Evolutionary conservation across 108 stramenopile species (phyloP), one percentile per base, ranked within the genome.

Genomic region (Discostella stelligeroides): DNA sequence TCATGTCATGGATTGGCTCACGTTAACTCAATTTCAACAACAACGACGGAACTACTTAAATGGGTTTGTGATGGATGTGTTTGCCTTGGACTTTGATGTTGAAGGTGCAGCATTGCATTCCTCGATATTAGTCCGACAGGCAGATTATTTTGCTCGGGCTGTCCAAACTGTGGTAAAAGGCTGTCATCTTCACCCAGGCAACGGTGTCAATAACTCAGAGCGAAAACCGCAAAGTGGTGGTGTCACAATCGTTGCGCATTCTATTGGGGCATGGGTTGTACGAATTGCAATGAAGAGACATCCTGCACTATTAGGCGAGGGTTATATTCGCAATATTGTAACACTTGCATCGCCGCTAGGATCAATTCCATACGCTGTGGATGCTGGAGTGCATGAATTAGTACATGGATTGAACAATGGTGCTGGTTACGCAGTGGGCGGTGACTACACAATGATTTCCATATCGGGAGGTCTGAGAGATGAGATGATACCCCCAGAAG

Each of bases 381-480:
- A 91, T 71, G 47, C 76, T 18, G 66, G 84, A 18, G 80, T 91
- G 20, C 69, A 70, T 41, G 57, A 81, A 12, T 27, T 85, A n/a
- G 64, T 67, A 23, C 38, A 54, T 11, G 34, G 72, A 15, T 21
- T 82, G 28, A 66, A 82, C 45, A 45, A 81, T 23, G 45, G 37
- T 54, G 43, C 24, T 58, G 23, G 40, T 15, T 20, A 51, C 25
- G 30, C 21, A 29, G 8, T 17, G 15, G 28, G 73, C 38, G 40
- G 27, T 25, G 48, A 82, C 46, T 63, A 58, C 11, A 54, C 57
- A 27, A 38, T 57, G 29, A 72, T 91, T 20, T 88, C 92, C 8
- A 81, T 94, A 7, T 89, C 87, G 1, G 89, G 88, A 21, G 92
- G 92, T 11, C 60, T 91, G 25, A 66, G 85, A 48, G 92, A 94